phyloP scores from a whole-genome alignment of 2,329 filamentous ascomycete genomes.

The Pseudocercospora crystallina region DNA sequence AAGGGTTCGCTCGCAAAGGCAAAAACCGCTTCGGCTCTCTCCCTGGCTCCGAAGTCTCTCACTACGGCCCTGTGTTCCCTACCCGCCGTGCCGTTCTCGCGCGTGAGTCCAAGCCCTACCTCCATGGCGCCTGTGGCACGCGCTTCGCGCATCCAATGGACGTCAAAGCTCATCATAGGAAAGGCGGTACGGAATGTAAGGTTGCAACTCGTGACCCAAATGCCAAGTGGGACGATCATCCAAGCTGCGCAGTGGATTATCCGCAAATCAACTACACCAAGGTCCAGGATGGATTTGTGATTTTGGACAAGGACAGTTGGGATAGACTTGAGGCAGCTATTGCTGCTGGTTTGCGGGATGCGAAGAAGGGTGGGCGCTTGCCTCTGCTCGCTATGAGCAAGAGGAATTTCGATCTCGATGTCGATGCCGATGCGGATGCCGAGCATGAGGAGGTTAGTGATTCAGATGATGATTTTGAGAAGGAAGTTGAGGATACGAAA shows the following conservation, averaged over 20 bases:
- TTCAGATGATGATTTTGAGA: not conserved
- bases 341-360: conserved; percentile 12
- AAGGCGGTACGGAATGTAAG: conserved; percentile 6
- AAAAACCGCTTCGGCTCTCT: conserved; percentile 1
- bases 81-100: conserved; percentile 25
- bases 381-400: not conserved
- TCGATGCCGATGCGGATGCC: not conserved
- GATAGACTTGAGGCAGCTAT: conserved; percentile 26
- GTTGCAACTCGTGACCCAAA: not conserved
- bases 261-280: conserved; percentile 21
- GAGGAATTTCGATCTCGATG: not conserved
- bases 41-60: conserved; percentile 4
- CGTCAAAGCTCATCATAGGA: conserved; percentile 26
- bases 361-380: not conserved
- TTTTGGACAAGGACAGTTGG: conserved; percentile 23
- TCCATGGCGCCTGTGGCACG: conserved; percentile 26
- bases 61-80: conserved; percentile 24
- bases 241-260: conserved; percentile 23
- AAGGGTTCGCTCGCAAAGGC: not conserved
- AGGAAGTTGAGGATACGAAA: too few relatives aligned
- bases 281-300: conserved; percentile 24
- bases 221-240: conserved; percentile 23
- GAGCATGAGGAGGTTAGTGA: not conserved
- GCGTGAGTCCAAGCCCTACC: conserved; percentile 25
- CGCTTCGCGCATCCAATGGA: conserved; percentile 27